phyloP scores from a whole-genome alignment of 2,329 filamentous ascomycete species.

The Botrytis byssoidea region DNA sequence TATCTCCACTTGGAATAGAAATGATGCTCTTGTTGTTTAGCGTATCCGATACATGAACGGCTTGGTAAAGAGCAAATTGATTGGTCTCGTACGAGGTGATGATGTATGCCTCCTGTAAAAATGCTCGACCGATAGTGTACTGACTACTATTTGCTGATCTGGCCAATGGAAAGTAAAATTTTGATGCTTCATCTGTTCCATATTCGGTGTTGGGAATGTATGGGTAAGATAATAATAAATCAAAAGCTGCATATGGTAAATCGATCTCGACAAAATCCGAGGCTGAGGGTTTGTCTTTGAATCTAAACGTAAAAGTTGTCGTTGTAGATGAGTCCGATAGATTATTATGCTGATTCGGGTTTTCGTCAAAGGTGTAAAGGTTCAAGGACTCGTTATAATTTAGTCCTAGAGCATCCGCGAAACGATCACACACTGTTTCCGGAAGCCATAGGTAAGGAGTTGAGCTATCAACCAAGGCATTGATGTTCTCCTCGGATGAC shows the following conservation, averaged over 20 bases:
- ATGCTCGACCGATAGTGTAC: constrained; percentile 40
- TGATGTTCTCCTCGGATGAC: constrained; percentile 29
- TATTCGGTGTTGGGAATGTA: constrained; percentile 47
- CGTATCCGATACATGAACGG: constrained; percentile 33
- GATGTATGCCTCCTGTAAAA: constrained; percentile 41
- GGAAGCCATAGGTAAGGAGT: constrained; percentile 66
- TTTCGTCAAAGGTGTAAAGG: constrained; percentile 62
- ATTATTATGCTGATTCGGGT: constrained; percentile 51
- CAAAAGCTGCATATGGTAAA: constrained; percentile 39
- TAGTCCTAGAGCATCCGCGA: constrained; percentile 63
- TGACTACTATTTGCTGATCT: constrained; percentile 34
- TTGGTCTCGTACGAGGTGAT: constrained; percentile 40
- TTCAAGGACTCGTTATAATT: constrained; percentile 62
- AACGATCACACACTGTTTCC: constrained; percentile 57
- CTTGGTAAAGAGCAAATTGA: constrained; percentile 39
- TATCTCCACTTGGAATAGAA: constrained; percentile 22
- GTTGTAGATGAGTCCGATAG: constrained; percentile 46
- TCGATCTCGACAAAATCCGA: constrained; percentile 47
- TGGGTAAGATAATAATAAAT: constrained; percentile 36
- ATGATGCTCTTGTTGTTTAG: constrained; percentile 32
- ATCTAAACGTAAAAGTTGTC: constrained; percentile 53
- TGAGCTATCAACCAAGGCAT: constrained; percentile 56
- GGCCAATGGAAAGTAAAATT: constrained; percentile 43
- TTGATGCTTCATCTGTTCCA: constrained; percentile 39
- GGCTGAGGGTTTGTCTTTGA: constrained; percentile 44